Percentiles rank a stretch among this genome's conserved stretches.
Conservation (phyloP, 2,329 filamentous ascomycete genomes). For the Colletotrichum destructivum region DNA sequence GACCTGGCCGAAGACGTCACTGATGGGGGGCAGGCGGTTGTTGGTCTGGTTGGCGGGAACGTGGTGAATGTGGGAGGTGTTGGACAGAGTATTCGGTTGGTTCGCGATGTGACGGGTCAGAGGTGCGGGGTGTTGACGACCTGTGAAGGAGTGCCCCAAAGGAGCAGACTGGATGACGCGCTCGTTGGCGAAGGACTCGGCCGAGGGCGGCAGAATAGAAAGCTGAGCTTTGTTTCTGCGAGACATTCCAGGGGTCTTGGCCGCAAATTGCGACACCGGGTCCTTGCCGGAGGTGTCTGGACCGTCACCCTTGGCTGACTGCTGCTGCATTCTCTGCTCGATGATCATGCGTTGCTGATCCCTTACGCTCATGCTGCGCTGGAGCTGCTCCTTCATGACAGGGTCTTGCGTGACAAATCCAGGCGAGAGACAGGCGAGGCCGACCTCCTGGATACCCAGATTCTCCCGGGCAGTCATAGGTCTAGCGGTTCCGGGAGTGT, state of each 20-base stretch:
- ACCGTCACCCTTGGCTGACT: constrained; percentile 83
- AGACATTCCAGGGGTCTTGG: constrained; percentile 82
- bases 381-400: constrained; percentile 94
- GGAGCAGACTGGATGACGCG: constrained; percentile 97
- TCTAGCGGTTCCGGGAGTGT: constrained; percentile 74
- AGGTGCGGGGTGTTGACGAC: constrained; percentile 84
- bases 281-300: constrained; percentile 68
- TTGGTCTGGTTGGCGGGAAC: constrained; percentile 88
- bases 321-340: constrained; percentile 90
- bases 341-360: constrained; percentile 97
- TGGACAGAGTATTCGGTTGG: constrained; percentile 85
- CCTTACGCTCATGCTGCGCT: constrained; percentile 92
- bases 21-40: constrained; percentile 93
- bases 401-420: constrained; percentile 97
- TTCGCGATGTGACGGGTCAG: constrained; percentile 84
- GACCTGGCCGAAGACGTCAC: constrained; percentile 93
- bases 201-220: constrained; percentile 94
- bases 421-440: constrained; percentile 93
- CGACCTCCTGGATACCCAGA: constrained; percentile 90
- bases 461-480: constrained; percentile 86
- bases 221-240: constrained; percentile 86
- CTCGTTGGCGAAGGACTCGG: constrained; percentile 93
- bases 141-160: constrained; percentile 94
- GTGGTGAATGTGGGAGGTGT: constrained; percentile 92
- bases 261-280: constrained; percentile 63